These are phyloP conservation scores for Ceratocystis diversiconidia DNA, from an alignment of 2,329 filamentous ascomycete species.

Conservation along the genomic window DNA sequence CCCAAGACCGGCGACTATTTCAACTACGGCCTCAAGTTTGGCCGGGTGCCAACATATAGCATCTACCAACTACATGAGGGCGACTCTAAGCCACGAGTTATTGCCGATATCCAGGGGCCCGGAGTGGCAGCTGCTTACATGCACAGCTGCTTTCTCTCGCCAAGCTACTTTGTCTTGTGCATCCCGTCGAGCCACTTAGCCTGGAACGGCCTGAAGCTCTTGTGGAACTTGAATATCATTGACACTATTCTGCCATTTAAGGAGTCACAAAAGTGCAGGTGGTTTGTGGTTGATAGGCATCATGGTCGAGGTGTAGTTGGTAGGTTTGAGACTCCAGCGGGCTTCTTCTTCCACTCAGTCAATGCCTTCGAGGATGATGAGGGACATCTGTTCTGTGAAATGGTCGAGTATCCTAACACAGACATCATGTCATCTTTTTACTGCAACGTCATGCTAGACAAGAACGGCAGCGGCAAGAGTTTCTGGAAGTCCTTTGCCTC, in stretches of 20 bases:
- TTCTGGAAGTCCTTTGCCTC: constrained; percentile 31
- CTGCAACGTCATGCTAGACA: constrained; percentile 50
- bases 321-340: constrained; percentile 50
- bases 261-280: constrained; percentile 40
- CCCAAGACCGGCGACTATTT: constrained; percentile 59
- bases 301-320: constrained; percentile 50
- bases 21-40: constrained; percentile 67
- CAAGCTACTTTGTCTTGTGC: constrained; percentile 57
- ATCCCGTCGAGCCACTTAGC: constrained; percentile 52
- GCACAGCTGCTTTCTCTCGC: constrained; percentile 67
- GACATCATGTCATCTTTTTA: constrained; percentile 55
- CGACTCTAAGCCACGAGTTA: constrained; percentile 52
- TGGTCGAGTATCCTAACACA: constrained; percentile 47
- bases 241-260: constrained; percentile 55
- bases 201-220: constrained; percentile 42
- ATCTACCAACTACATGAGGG: constrained; percentile 50
- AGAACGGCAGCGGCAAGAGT: constrained; percentile 31
- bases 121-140: constrained; percentile 51
- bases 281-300: constrained; percentile 61
- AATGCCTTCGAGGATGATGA: constrained; percentile 56
- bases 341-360: constrained; percentile 67
- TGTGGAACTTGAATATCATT: constrained; percentile 52
- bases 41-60: constrained; percentile 44
- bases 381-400: constrained; percentile 48
- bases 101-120: constrained; percentile 47